Evolutionary conservation across 2,329 filamentous ascomycete species (phyloP).

Genomic region (Ophiobolus disseminans): DNA sequence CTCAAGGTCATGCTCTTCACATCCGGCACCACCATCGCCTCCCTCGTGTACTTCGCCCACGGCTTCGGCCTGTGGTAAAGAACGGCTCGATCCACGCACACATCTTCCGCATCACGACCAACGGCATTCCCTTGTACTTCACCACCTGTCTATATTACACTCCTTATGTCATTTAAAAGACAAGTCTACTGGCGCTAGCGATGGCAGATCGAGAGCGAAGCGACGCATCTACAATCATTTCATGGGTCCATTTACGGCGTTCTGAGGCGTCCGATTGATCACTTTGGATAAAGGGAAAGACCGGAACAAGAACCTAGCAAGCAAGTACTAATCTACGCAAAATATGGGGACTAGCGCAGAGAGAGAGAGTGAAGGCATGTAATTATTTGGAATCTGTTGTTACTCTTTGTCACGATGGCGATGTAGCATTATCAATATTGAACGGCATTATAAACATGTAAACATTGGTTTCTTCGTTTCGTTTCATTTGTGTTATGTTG

Average conservation of each 20-base stretch:
- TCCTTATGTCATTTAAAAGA: conserved; percentile 26
- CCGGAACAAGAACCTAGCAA: conserved; percentile 17
- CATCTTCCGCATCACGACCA: conserved; percentile 5
- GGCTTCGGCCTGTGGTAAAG: conserved; percentile 52
- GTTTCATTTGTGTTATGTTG: neutral
- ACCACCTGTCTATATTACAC: conserved; percentile 28
- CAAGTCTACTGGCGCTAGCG: conserved; percentile 16
- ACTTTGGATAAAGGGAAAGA: neutral
- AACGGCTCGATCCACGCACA: neutral
- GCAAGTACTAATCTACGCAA: conserved; percentile 11
- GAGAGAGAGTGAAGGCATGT: conserved; percentile 8
- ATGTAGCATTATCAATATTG: conserved; percentile 17
- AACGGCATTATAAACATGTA: conserved; percentile 9
- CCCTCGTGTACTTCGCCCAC: conserved; percentile 62
- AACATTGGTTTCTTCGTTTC: neutral
- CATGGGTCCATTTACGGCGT: conserved; percentile 15
- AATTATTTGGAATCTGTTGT: conserved; percentile 8
- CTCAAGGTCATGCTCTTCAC: conserved; percentile 64
- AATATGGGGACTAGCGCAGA: neutral
- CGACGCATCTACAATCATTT: conserved; percentile 18
- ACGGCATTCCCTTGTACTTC: conserved; percentile 30
- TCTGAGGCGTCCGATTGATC: conserved; percentile 3
- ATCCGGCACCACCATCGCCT: conserved; percentile 62
- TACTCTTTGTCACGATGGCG: conserved; percentile 14
- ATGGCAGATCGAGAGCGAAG: conserved; percentile 17